Conservation (phyloP, 2,329 filamentous ascomycete species). For the Chrysosporium keratinophilum region DNA sequence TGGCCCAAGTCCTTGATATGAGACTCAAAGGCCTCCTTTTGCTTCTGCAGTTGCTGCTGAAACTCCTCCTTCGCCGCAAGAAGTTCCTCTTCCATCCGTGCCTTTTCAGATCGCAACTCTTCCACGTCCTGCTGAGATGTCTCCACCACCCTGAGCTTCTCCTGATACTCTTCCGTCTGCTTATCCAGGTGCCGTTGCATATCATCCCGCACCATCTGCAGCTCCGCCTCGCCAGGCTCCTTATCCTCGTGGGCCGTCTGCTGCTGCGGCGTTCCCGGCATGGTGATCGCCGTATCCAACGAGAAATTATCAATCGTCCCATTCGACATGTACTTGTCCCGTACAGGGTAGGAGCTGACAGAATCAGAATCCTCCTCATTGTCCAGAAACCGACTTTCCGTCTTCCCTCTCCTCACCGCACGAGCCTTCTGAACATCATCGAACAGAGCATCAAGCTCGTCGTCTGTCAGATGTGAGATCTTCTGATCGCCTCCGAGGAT, state of each 20-base stretch:
- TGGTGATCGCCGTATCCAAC: slow-evolving; percentile 82
- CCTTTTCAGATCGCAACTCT: slow-evolving; percentile 72
- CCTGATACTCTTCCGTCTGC: slow-evolving; percentile 73
- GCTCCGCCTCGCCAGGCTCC: slow-evolving; percentile 44
- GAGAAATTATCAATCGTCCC: slow-evolving; percentile 95
- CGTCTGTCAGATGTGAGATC: slow-evolving; percentile 78
- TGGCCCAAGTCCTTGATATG: slow-evolving; percentile 65
- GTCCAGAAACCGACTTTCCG: slow-evolving; percentile 47
- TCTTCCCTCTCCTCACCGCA: slow-evolving; percentile 64
- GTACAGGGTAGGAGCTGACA: slow-evolving; percentile 69
- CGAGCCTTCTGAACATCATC: slow-evolving; percentile 86
- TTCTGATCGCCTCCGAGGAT: slow-evolving; percentile 86
- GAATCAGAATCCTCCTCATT: slow-evolving; percentile 75
- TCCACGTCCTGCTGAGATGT: slow-evolving; percentile 66
- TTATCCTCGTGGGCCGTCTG: slow-evolving; percentile 59
- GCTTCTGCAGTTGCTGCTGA: slow-evolving; percentile 71
- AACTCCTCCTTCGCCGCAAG: slow-evolving; percentile 74
- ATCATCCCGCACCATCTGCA: slow-evolving; percentile 66
- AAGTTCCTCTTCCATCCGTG: slow-evolving; percentile 72
- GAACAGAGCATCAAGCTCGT: slow-evolving; percentile 85
- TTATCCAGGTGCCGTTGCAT: slow-evolving; percentile 74
- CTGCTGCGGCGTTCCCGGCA: slow-evolving; percentile 81
- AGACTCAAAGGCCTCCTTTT: slow-evolving; percentile 74
- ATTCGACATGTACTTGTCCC: slow-evolving; percentile 92
- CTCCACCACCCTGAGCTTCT: slow-evolving; percentile 65